These are phyloP conservation scores for Thinopyrum elongatum DNA, from an alignment of 176 grass and related monocot species.

Conservation along the genomic window DNA sequence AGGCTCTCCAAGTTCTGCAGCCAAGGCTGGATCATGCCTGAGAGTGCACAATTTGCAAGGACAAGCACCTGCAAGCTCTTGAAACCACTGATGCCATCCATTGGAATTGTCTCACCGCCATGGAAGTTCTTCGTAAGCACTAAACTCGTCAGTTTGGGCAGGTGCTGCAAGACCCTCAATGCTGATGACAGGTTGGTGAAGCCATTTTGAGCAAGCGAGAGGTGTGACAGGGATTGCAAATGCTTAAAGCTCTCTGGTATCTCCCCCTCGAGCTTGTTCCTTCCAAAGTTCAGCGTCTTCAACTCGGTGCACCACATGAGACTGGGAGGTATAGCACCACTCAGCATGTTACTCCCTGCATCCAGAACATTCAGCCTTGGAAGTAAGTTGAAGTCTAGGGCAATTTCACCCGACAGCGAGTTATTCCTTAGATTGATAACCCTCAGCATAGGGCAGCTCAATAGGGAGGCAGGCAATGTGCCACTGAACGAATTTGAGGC, in stretches of 20 bases:
- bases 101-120: slow-evolving; percentile 39
- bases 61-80: slow-evolving; percentile 48
- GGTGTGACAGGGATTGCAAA: slow-evolving; percentile 40
- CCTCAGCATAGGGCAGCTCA: slow-evolving; percentile 36
- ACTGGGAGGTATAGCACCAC: slow-evolving; percentile 48
- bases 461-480: slow-evolving; percentile 65
- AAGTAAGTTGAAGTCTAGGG: slow-evolving; percentile 44
- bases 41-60: slow-evolving; percentile 50
- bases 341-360: slow-evolving; percentile 57
- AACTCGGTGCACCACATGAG: slow-evolving; percentile 31
- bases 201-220: slow-evolving; percentile 43
- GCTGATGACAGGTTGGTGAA: slow-evolving; percentile 48
- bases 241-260: slow-evolving; percentile 47
- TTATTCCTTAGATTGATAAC: slow-evolving; percentile 77
- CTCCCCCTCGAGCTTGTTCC: slow-evolving; percentile 45
- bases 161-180: slow-evolving; percentile 48
- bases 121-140: slow-evolving; percentile 56
- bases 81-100: slow-evolving; percentile 43
- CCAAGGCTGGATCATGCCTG: slow-evolving; percentile 45
- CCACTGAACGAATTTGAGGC: slow-evolving; percentile 47
- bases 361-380: slow-evolving; percentile 50
- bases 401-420: slow-evolving; percentile 45
- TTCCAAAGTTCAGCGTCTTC: slow-evolving; percentile 52
- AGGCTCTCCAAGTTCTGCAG: slow-evolving; percentile 24
- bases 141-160: slow-evolving; percentile 48